phyloP scores from a whole-genome alignment of 306 rosid genomes.

The Pueraria montana region DNA sequence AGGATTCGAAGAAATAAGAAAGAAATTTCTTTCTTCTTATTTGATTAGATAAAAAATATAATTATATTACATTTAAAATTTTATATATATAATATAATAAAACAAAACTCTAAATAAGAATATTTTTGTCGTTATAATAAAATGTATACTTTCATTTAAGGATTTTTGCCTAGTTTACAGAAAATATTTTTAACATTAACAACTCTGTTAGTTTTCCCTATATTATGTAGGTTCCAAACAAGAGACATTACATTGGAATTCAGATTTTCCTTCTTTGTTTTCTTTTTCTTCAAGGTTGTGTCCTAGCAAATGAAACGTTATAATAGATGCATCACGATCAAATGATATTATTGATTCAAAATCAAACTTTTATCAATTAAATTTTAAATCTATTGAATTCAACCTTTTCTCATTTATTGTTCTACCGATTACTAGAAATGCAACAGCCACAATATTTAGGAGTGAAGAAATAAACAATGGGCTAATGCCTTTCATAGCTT shows the following conservation, averaged over 20 bases:
- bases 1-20: too few species aligned
- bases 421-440: conserved; percentile 32
- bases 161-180: neutral
- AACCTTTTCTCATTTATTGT: neutral
- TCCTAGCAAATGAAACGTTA: too few species aligned
- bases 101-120: too few species aligned
- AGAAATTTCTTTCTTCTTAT: neutral
- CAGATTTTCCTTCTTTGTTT: neutral
- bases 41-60: too few species aligned
- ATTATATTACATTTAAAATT: too few species aligned
- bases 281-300: neutral
- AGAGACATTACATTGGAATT: too few species aligned
- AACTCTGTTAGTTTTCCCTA: too few species aligned
- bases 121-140: too few species aligned
- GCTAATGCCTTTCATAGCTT: conserved; percentile 49
- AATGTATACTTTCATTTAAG: neutral
- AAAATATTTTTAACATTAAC: neutral
- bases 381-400: neutral
- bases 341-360: neutral
- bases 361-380: neutral
- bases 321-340: neutral
- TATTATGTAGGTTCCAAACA: too few species aligned
- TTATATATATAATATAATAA: too few species aligned
- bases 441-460: conserved; percentile 60
- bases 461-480: conserved; percentile 41